Evolutionary conservation across 805 yeast species (phyloP).

Genomic region (Peterozyma xylosa): DNA sequence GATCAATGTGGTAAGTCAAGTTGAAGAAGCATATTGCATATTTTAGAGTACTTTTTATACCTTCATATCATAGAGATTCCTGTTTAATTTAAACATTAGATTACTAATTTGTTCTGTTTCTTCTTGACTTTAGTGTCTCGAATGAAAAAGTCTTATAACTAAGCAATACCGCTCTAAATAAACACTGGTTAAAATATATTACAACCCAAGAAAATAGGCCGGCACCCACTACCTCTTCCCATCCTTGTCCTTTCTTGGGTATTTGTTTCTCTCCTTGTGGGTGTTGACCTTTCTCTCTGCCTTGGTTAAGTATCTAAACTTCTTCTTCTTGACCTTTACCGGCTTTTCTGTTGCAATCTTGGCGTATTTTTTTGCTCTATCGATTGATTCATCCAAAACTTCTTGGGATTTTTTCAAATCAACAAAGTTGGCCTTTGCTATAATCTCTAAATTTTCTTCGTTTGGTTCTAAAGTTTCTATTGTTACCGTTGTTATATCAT

Average conservation of each 20-base stretch:
- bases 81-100: no score
- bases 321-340: conserved; percentile 43
- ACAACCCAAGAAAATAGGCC: not conserved
- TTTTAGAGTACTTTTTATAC: not conserved
- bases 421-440: conserved; percentile 64
- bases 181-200: no score
- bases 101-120: no score
- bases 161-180: not conserved
- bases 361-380: conserved; percentile 80
- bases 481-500: conserved; percentile 40
- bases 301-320: conserved; percentile 83
- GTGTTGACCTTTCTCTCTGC: conserved; percentile 59
- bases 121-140: not conserved
- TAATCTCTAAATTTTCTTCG: conserved; percentile 26
- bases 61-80: not conserved
- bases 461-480: conserved; percentile 53
- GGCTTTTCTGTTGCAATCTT: conserved; percentile 30
- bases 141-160: conserved; percentile 1
- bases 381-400: conserved; percentile 65
- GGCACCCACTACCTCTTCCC: conserved; percentile 21
- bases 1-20: not conserved
- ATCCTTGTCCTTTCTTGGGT: conserved; percentile 14
- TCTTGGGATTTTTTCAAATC: conserved; percentile 60
- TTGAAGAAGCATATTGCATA: not conserved
- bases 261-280: conserved; percentile 32